Evolutionary conservation across 176 grass and related monocot species (phyloP), one percentile per base, ranked within the genome.

Genomic region (Paspalum vaginatum): DNA sequence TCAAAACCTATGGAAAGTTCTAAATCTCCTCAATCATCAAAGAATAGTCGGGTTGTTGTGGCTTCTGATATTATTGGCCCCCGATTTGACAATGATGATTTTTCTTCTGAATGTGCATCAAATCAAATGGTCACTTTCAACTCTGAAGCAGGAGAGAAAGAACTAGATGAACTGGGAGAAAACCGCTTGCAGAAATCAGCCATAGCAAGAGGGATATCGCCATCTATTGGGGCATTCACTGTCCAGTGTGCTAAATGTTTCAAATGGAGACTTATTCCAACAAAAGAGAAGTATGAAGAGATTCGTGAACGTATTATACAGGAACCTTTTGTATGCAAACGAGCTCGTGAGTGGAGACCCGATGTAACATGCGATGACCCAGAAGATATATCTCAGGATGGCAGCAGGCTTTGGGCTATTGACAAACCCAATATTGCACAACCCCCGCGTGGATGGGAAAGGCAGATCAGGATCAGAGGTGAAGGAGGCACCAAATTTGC

Each of bases 191-290:
- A 85, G 83, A 71, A 85, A 38, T 53, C 83, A 44, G 65, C 7
- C 22, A 42, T 56, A 68, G 11, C 63, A 80, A 80, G 21, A 38
- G 62, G 63, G n/a, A 68, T 80, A 68, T 80, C 77, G 2, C 88
- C 96, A 68, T 91, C 90, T 61, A 95, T 99, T 91, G 96, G 96
- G 41, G 91, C 93, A 55, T 99, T 93, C 82, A 95, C 96, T 24
- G 87, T 99, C 74, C 96, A 99, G 58, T 99, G 92, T 68, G 92
- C 90, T 27, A 83, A 79, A 41, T 99, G 96, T 85, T 99, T 95
- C 80, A 99, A 99, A 89, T 99, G 96, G 96, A 88, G 96, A 67
- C 87, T 99, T 41, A 95, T 95, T 80, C 96, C 96, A 61, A 93
- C 92, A 49, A 99, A 99, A 89, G 79, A 91, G 63, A 95, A 93